These are phyloP conservation scores for Cyberlindnera petersonii DNA, from an alignment of 805 yeast species.

Conservation along the genomic window DNA sequence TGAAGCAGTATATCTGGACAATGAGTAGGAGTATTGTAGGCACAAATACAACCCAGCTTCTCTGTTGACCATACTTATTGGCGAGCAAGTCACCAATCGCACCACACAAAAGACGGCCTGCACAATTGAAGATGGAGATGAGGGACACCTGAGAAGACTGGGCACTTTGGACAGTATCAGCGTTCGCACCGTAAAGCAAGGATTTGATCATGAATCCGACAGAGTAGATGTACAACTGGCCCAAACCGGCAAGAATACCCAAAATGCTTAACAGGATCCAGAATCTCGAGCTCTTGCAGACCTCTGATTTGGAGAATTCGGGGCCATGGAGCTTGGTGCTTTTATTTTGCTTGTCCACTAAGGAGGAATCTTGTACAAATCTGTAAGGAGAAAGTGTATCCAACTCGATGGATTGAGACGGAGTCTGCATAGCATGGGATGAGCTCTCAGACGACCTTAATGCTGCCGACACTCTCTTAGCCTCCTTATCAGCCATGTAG, in stretches of 20 bases:
- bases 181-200: slow-evolving; percentile 28
- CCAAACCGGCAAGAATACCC: slow-evolving; percentile 58
- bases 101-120: slow-evolving; percentile 64
- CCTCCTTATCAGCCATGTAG: slow-evolving; percentile 20
- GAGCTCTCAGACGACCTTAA: too few relatives aligned
- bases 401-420: slow-evolving; percentile 18
- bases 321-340: slow-evolving; percentile 3
- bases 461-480: slow-evolving; percentile 3
- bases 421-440: slow-evolving; percentile 6
- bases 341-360: background rate
- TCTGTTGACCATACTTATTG: slow-evolving; percentile 40
- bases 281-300: slow-evolving; percentile 35
- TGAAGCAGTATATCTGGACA: slow-evolving; percentile 48
- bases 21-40: slow-evolving; percentile 45
- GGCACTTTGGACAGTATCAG: slow-evolving; percentile 38
- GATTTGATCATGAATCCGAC: slow-evolving; percentile 68
- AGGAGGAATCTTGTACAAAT: background rate
- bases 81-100: slow-evolving; percentile 57
- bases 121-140: slow-evolving; percentile 63
- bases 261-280: slow-evolving; percentile 48
- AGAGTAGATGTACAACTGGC: slow-evolving; percentile 72
- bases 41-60: slow-evolving; percentile 51
- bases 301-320: slow-evolving; percentile 10
- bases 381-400: slow-evolving; percentile 8
- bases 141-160: slow-evolving; percentile 73